phyloP scores from a whole-genome alignment of 768 basidiomycete genomes.

The Boletus subcaerulescens region DNA sequence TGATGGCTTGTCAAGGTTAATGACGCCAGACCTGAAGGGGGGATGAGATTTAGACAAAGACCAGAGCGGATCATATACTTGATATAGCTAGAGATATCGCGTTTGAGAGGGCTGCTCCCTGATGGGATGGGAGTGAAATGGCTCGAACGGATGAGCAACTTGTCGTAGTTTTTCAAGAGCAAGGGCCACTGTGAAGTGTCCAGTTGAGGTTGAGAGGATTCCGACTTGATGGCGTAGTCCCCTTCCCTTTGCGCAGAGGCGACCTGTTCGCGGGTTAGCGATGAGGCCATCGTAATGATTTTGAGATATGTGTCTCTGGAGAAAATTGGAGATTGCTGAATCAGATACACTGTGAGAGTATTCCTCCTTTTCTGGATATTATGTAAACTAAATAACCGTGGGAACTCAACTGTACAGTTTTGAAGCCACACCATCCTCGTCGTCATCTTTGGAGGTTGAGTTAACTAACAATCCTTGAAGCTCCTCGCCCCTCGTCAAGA shows the following conservation, averaged over 20 bases:
- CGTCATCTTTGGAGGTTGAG: neutral
- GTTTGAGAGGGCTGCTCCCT: slow-evolving; percentile 91
- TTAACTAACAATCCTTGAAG: neutral
- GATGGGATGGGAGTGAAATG: slow-evolving; percentile 98
- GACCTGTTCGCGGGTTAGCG: slow-evolving; percentile 62
- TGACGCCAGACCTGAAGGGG: slow-evolving; percentile 81
- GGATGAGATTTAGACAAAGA: slow-evolving; percentile 1
- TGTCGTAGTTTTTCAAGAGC: slow-evolving; percentile 98
- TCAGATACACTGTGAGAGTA: slow-evolving; percentile 17
- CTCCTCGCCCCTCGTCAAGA: slow-evolving; percentile 36
- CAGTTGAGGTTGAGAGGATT: slow-evolving; percentile 66
- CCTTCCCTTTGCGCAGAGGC: slow-evolving; percentile 71
- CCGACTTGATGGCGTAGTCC: slow-evolving; percentile 81
- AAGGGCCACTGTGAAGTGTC: slow-evolving; percentile 98
- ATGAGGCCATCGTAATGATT: slow-evolving; percentile 18
- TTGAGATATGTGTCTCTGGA: neutral
- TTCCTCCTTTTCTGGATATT: slow-evolving; percentile 11
- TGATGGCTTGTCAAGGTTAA: slow-evolving; percentile 99
- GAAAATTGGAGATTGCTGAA: neutral
- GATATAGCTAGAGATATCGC: slow-evolving; percentile 88
- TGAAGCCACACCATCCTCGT: slow-evolving; percentile 14
- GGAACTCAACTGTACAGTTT: slow-evolving; percentile 53
- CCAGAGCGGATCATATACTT: slow-evolving; percentile 49
- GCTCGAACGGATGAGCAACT: slow-evolving; percentile 87
- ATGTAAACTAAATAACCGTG: slow-evolving; percentile 13